A percentile compares a stretch with the other conserved stretches of the same genome.
Evolutionary conservation across 208 protist genomes (phyloP).

Genomic region (Wallacemonas rigidus): DNA sequence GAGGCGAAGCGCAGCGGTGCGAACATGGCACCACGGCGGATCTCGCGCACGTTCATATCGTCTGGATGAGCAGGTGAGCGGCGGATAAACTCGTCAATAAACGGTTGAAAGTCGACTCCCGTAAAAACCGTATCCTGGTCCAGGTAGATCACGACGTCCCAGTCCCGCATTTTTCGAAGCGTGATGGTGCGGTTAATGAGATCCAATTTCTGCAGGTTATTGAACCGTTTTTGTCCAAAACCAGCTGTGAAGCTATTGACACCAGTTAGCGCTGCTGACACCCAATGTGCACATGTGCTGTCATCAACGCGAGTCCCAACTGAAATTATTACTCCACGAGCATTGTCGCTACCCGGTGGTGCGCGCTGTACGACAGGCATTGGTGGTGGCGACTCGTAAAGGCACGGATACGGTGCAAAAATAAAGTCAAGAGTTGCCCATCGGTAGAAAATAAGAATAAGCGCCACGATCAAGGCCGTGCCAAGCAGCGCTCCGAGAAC

Average conservation of each 20-base stretch:
- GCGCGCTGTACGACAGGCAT: no score
- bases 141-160: slow-evolving; percentile 10
- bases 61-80: neutral
- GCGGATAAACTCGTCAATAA: slow-evolving; percentile 1
- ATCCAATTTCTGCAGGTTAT: neutral
- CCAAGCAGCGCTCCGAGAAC: no score
- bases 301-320: neutral
- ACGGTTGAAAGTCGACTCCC: slow-evolving; percentile 2
- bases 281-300: slow-evolving; percentile 1
- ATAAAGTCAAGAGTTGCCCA: no score
- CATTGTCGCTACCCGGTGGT: no score
- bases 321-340: no score
- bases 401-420: no score
- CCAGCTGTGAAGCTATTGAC: slow-evolving; percentile 1
- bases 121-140: neutral
- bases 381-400: no score
- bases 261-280: neutral
- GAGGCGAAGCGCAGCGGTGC: slow-evolving; percentile 11
- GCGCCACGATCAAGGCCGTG: no score
- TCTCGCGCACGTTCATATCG: slow-evolving; percentile 1
- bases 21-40: neutral
- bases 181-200: neutral
- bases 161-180: slow-evolving; percentile 6
- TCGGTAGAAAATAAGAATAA: no score
- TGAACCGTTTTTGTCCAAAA: neutral